Evolutionary conservation across 1,284 basidiomycete species (phyloP).

Genomic region (Sanghuangporus weigelae): DNA sequence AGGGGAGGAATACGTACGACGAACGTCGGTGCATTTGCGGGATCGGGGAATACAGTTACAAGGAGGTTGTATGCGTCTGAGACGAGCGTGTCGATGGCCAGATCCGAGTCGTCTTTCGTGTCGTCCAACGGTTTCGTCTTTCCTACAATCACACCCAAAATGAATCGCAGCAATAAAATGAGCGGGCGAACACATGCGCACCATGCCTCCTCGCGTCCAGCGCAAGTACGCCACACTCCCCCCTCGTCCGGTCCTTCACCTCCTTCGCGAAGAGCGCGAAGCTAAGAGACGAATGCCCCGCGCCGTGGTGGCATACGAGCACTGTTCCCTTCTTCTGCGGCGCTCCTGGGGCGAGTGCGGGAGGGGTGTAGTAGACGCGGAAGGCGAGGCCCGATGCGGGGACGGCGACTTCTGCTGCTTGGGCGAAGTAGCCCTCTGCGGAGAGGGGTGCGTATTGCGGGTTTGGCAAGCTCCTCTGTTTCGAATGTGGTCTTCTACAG

Average conservation of each 20-base stretch:
- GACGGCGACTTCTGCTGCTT: slow-evolving; percentile 72
- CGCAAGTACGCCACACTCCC: slow-evolving; percentile 80
- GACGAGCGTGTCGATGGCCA: slow-evolving; percentile 68
- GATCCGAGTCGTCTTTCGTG: slow-evolving; percentile 49
- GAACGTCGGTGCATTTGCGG: slow-evolving; percentile 58
- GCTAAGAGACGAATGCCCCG: slow-evolving; percentile 84
- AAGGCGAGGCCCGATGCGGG: slow-evolving; percentile 56
- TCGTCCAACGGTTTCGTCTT: slow-evolving; percentile 46
- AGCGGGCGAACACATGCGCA: slow-evolving; percentile 31
- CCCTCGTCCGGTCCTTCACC: slow-evolving; percentile 53
- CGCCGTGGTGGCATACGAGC: slow-evolving; percentile 92
- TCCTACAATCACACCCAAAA: slow-evolving; percentile 36
- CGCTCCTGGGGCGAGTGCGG: slow-evolving; percentile 37
- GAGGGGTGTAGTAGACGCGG: slow-evolving; percentile 72
- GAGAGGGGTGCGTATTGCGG: slow-evolving; percentile 68
- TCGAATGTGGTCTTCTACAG: slow-evolving; percentile 14
- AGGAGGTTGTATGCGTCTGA: slow-evolving; percentile 70
- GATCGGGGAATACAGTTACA: slow-evolving; percentile 62
- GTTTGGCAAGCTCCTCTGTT: slow-evolving; percentile 38
- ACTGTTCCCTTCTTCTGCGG: slow-evolving; percentile 43
- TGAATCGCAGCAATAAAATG: not conserved
- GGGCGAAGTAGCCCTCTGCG: slow-evolving; percentile 66
- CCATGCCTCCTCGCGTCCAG: slow-evolving; percentile 90
- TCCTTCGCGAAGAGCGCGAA: slow-evolving; percentile 88
- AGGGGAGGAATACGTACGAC: slow-evolving; percentile 46